phyloP scores from a whole-genome alignment of 805 yeast species.

The Trichomonascus vanleenenianus region DNA sequence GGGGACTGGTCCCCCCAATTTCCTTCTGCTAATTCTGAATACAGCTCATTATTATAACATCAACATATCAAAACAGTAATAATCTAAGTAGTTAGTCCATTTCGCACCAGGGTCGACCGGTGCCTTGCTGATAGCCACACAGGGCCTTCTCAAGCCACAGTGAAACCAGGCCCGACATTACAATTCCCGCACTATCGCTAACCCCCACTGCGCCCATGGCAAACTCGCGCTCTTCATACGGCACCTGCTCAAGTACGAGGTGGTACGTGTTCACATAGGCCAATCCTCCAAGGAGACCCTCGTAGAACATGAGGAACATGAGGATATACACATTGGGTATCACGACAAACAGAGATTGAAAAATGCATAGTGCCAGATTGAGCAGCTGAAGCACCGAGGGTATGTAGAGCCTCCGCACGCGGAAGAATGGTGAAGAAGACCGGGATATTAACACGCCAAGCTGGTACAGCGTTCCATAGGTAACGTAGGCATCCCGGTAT shows the following conservation, averaged over 20 bases:
- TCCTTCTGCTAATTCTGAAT: too few species aligned
- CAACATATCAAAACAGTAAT: too few species aligned
- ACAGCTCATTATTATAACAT: too few species aligned
- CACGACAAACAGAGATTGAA: conserved; percentile 56
- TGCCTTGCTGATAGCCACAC: conserved; percentile 60
- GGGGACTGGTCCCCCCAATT: neutral
- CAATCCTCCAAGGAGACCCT: conserved; percentile 82
- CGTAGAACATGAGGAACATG: conserved; percentile 65
- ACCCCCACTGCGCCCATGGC: conserved; percentile 78
- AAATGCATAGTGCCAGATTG: conserved; percentile 50
- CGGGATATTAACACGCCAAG: conserved; percentile 88
- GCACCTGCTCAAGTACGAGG: conserved; percentile 56
- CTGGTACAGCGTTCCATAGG: conserved; percentile 85
- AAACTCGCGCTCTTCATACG: conserved; percentile 54
- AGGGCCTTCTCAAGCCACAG: conserved; percentile 65
- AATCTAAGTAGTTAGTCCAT: conserved; percentile 23
- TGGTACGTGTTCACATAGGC: conserved; percentile 85
- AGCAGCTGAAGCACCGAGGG: conserved; percentile 59
- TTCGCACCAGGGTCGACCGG: conserved; percentile 78
- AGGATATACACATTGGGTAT: conserved; percentile 56
- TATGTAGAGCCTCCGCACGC: conserved; percentile 51
- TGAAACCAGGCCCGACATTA: conserved; percentile 70
- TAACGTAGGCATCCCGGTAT: conserved; percentile 82
- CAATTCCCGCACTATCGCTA: conserved; percentile 79
- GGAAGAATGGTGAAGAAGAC: conserved; percentile 62